Evolutionary conservation across 2,329 filamentous ascomycete species (phyloP).

Genomic region (Kalmusia sp.): DNA sequence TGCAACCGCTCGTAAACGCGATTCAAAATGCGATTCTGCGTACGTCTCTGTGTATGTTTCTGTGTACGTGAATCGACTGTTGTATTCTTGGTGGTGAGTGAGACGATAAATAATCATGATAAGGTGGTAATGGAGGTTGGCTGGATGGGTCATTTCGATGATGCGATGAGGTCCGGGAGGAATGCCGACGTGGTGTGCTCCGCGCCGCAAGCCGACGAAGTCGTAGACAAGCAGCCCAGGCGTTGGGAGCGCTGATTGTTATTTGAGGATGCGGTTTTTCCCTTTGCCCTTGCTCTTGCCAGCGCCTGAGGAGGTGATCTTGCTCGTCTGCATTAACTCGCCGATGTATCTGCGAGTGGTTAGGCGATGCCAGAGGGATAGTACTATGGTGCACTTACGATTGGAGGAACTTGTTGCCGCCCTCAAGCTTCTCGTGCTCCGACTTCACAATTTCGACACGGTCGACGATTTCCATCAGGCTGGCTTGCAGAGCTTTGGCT

Average conservation of each 20-base stretch:
- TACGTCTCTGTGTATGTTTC: no score
- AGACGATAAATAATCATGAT: conserved; percentile 43
- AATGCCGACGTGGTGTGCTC: conserved; percentile 35
- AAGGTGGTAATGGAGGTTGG: conserved; percentile 37
- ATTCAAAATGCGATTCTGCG: conserved; percentile 23
- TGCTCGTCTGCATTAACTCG: conserved; percentile 82
- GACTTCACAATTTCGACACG: conserved; percentile 92
- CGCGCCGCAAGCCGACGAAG: conserved; percentile 21
- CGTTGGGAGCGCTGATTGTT: conserved; percentile 35
- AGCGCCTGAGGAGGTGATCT: conserved; percentile 62
- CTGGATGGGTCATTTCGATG: conserved; percentile 39
- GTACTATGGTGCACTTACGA: conserved; percentile 50
- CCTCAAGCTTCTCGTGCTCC: conserved; percentile 96
- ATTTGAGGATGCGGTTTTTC: conserved; percentile 46
- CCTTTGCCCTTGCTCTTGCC: conserved; percentile 58
- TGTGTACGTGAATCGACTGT: conserved; percentile 20
- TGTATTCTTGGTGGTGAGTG: conserved; percentile 26
- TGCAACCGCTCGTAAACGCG: conserved; percentile 46
- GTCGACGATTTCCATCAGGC: conserved; percentile 86
- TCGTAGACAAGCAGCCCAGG: conserved; percentile 19
- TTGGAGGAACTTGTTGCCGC: conserved; percentile 95
- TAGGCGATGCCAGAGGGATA: conserved; percentile 16
- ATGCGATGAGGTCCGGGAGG: conserved; percentile 34
- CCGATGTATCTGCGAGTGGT: conserved; percentile 80
- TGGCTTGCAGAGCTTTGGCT: conserved; percentile 86